Conservation (phyloP, 495 filamentous ascomycete genomes). For the Penicillium paradoxum region DNA sequence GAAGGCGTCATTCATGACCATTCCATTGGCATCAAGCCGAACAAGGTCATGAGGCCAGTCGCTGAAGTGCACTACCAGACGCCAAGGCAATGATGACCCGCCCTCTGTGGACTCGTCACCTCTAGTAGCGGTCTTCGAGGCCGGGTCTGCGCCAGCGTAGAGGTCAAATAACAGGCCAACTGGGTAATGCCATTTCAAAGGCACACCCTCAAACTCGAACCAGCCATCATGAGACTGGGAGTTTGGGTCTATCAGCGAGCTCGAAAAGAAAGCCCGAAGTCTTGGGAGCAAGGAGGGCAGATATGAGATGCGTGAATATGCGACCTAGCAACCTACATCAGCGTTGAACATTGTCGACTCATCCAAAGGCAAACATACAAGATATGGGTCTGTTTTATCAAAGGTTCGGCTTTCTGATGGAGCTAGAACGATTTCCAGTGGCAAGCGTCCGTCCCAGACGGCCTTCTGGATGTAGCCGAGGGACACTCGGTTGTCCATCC, state of each 20-base stretch:
- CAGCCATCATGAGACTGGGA: conserved; percentile 57
- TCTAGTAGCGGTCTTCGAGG: conserved; percentile 29
- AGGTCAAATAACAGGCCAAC: conserved; percentile 86
- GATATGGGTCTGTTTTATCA: conserved; percentile 51
- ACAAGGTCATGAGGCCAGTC: conserved; percentile 68
- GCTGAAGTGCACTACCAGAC: conserved; percentile 68
- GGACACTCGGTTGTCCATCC: conserved; percentile 23
- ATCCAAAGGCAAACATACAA: conserved; percentile 30
- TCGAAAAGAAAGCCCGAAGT: conserved; percentile 70
- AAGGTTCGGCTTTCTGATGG: conserved; percentile 51
- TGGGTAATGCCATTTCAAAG: conserved; percentile 84
- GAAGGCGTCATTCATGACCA: conserved; percentile 73
- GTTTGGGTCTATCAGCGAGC: conserved; percentile 63
- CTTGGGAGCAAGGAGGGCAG: conserved; percentile 71
- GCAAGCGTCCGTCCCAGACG: conserved; percentile 49
- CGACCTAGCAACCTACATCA: conserved; percentile 31
- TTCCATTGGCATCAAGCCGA: conserved; percentile 55
- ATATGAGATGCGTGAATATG: conserved; percentile 55
- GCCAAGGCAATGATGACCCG: conserved; percentile 63
- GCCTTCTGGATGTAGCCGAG: conserved; percentile 38
- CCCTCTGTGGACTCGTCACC: conserved; percentile 23
- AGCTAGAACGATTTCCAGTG: conserved; percentile 47
- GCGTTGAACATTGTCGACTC: background rate
- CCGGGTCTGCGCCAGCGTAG: conserved; percentile 63
- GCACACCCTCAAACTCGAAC: conserved; percentile 70